Percentiles rank a stretch among this genome's conserved stretches.
Conservation (phyloP, 2,329 filamentous ascomycete species). For the Pseudocercospora eumusae region DNA sequence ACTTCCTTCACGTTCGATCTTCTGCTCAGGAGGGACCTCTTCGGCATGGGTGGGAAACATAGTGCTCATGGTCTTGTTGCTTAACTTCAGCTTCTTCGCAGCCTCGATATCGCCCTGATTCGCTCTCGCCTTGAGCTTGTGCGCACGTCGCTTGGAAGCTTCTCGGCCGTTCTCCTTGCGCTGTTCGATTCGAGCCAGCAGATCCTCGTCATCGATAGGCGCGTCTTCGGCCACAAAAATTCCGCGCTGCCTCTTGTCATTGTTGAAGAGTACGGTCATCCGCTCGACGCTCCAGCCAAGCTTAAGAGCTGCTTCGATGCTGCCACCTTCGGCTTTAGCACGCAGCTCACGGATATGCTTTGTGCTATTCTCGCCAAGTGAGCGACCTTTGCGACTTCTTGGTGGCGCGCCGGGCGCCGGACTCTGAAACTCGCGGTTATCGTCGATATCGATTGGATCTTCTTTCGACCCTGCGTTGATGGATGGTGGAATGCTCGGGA, state of each 20-base stretch:
- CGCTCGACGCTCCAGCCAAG: constrained; percentile 26
- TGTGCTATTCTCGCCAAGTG: constrained; percentile 18
- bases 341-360: constrained; percentile 22
- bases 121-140: constrained; percentile 19
- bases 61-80: constrained; percentile 20
- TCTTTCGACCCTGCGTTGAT: constrained; percentile 1
- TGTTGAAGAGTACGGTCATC: constrained; percentile 24
- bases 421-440: background rate
- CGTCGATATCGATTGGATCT: constrained; percentile 12
- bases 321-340: constrained; percentile 14
- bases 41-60: constrained; percentile 11
- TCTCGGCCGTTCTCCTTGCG: constrained; percentile 18
- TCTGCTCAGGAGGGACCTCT: background rate
- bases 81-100: constrained; percentile 21
- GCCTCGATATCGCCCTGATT: constrained; percentile 19
- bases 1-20: background rate
- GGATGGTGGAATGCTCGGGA: background rate
- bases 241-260: constrained; percentile 17
- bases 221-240: background rate
- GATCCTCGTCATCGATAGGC: constrained; percentile 21
- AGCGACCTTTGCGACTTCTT: constrained; percentile 19
- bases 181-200: constrained; percentile 18
- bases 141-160: constrained; percentile 16
- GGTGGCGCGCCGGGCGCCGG: background rate
- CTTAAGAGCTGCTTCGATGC: constrained; percentile 23